phyloP scores from a whole-genome alignment of 768 basidiomycete genomes.

The Suillus discolor region DNA sequence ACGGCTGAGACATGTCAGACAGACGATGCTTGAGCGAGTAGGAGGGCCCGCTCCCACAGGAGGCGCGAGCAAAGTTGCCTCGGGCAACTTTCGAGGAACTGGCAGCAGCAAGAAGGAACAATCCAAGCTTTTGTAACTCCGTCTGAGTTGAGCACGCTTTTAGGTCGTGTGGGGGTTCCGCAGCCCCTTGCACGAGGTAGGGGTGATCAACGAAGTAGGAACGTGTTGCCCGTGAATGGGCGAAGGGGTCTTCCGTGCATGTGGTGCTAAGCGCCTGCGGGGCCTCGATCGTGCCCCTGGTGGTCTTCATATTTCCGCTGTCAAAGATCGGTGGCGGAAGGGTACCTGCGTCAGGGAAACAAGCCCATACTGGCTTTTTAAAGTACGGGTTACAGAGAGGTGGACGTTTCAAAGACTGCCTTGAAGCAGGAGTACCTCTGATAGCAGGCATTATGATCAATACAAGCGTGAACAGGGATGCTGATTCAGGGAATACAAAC shows the following conservation, averaged over 20 bases:
- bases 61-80: constrained; percentile 5
- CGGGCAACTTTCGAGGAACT: constrained; percentile 7
- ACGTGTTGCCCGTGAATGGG: constrained; percentile 11
- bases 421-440: neutral
- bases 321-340: constrained; percentile 13
- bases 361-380: constrained; percentile 13
- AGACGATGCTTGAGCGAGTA: neutral
- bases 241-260: constrained; percentile 8
- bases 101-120: neutral
- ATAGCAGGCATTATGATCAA: constrained; percentile 13
- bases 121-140: constrained; percentile 5
- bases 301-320: constrained; percentile 11
- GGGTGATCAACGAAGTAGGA: constrained; percentile 14
- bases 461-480: neutral
- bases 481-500: constrained; percentile 5
- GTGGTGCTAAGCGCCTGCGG: neutral
- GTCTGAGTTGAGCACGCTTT: constrained; percentile 21
- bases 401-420: constrained; percentile 4
- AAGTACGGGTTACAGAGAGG: constrained; percentile 13
- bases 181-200: constrained; percentile 18
- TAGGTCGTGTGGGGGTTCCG: constrained; percentile 27
- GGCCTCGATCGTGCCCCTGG: neutral
- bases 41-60: constrained; percentile 8
- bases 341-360: constrained; percentile 14
- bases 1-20: constrained; percentile 1